A percentile compares a stretch with the other conserved stretches of the same genome.
Conservation (phyloP, 148 eudicot species). For the Nepenthes gracilis region DNA sequence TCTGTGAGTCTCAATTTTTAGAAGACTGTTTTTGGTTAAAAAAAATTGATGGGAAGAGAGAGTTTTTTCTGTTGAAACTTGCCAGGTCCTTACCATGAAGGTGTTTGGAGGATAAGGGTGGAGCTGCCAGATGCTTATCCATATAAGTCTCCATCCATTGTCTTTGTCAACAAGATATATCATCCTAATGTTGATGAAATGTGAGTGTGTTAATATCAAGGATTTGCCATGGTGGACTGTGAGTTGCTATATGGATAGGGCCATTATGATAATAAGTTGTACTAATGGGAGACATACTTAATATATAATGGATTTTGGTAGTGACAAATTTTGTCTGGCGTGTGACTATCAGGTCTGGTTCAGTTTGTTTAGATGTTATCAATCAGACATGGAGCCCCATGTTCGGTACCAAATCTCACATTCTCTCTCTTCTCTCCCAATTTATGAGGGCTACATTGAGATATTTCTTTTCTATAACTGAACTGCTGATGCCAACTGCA, state of each 20-base stretch:
- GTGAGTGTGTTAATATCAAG: constrained; percentile 29
- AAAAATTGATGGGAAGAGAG: no score
- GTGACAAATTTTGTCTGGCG: neutral
- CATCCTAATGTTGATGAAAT: constrained; percentile 81
- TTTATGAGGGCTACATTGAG: neutral
- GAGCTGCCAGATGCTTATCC: constrained; percentile 82
- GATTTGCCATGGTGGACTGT: neutral
- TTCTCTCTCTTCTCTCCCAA: neutral
- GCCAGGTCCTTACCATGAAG: constrained; percentile 72
- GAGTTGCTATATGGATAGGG: neutral
- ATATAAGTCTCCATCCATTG: constrained; percentile 74
- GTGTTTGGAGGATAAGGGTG: constrained; percentile 69
- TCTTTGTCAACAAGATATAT: constrained; percentile 63
- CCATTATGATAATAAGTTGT: neutral
- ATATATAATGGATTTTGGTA: neutral
- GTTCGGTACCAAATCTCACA: constrained; percentile 42
- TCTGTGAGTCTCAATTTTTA: no score
- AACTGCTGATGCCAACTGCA: constrained; percentile 5
- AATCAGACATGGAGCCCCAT: constrained; percentile 94
- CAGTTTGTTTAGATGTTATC: constrained; percentile 84
- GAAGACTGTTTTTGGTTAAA: no score
- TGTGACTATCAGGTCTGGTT: constrained; percentile 58
- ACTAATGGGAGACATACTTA: no score
- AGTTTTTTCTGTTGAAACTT: neutral
- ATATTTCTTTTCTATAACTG: neutral